Conservation (phyloP, 2,329 filamentous ascomycete species). For the Davidsoniella virescens region DNA sequence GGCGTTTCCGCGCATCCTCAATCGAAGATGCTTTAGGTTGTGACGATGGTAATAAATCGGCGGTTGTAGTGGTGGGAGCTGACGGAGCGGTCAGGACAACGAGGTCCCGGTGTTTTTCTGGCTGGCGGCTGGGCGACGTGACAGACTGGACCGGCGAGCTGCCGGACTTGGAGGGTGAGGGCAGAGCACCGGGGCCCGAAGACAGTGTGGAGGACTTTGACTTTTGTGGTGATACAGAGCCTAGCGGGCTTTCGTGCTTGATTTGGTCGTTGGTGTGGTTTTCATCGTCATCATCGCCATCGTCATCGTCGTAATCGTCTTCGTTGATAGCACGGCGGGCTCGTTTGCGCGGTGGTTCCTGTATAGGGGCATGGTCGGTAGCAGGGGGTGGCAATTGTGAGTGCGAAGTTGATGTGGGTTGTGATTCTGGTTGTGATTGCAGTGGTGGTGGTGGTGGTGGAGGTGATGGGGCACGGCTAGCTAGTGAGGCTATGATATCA, state of each 20-base stretch:
- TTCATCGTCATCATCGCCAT: slow-evolving; percentile 53
- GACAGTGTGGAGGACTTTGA: slow-evolving; percentile 24
- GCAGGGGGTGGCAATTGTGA: slow-evolving; percentile 30
- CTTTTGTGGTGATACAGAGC: slow-evolving; percentile 34
- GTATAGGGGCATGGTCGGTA: slow-evolving; percentile 41
- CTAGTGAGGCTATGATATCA: slow-evolving; percentile 36
- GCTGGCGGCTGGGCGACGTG: slow-evolving; percentile 32
- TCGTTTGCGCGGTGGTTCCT: slow-evolving; percentile 54
- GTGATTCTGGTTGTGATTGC: slow-evolving; percentile 46
- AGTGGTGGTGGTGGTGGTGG: slow-evolving; percentile 54
- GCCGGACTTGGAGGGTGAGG: slow-evolving; percentile 55
- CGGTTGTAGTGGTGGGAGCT: slow-evolving; percentile 29
- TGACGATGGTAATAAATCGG: slow-evolving; percentile 14
- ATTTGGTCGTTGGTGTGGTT: slow-evolving; percentile 17
- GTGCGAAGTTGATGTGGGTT: slow-evolving; percentile 14
- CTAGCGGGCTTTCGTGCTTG: slow-evolving; percentile 17
- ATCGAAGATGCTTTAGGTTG: slow-evolving; percentile 49
- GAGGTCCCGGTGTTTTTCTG: slow-evolving; percentile 11
- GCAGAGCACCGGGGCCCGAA: slow-evolving; percentile 39
- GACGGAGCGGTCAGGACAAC: slow-evolving; percentile 8
- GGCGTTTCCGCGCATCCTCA: slow-evolving; percentile 80
- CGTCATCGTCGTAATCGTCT: slow-evolving; percentile 74
- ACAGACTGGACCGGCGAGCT: slow-evolving; percentile 49
- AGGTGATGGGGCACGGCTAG: slow-evolving; percentile 32
- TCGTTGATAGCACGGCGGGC: slow-evolving; percentile 65